Conservation (phyloP, 139 green algal species). For the Chlamydomonas eustigma region DNA sequence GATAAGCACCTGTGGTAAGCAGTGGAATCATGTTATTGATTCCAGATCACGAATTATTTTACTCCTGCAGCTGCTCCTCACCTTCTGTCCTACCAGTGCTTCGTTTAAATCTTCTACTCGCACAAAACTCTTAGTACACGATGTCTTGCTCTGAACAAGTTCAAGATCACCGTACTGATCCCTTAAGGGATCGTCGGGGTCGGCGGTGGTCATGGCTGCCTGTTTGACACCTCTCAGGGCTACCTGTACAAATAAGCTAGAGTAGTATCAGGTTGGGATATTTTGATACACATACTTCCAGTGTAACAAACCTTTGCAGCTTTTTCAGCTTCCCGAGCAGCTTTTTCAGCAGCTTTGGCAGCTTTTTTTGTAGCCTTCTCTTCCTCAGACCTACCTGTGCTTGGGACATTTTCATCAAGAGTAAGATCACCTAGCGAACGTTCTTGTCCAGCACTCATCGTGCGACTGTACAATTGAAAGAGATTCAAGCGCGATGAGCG, state of each 20-base stretch:
- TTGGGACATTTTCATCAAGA: neutral
- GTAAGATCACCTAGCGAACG: neutral
- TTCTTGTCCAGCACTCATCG: neutral
- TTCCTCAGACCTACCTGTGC: slow-evolving; percentile 1
- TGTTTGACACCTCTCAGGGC: slow-evolving; percentile 52
- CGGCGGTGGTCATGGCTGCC: slow-evolving; percentile 51
- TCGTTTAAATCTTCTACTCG: slow-evolving; percentile 43
- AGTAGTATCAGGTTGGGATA: neutral
- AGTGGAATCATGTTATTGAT: too few species aligned
- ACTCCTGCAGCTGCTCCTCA: too few species aligned
- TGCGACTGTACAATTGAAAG: neutral
- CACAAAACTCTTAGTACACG: neutral
- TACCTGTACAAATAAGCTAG: neutral
- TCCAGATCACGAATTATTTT: too few species aligned
- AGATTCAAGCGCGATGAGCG: neutral
- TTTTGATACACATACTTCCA: neutral
- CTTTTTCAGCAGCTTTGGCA: slow-evolving; percentile 51
- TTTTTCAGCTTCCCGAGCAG: slow-evolving; percentile 51
- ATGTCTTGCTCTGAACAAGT: slow-evolving; percentile 73
- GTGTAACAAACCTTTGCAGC: slow-evolving; percentile 11
- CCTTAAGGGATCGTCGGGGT: slow-evolving; percentile 81
- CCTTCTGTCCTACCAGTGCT: slow-evolving; percentile 44
- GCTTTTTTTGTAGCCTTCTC: slow-evolving; percentile 26
- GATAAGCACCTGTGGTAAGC: slow-evolving; percentile 55
- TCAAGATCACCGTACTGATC: slow-evolving; percentile 85